These are phyloP conservation scores for Ophiostoma piceae DNA, from an alignment of 2,329 filamentous ascomycete species.

Conservation along the genomic window DNA sequence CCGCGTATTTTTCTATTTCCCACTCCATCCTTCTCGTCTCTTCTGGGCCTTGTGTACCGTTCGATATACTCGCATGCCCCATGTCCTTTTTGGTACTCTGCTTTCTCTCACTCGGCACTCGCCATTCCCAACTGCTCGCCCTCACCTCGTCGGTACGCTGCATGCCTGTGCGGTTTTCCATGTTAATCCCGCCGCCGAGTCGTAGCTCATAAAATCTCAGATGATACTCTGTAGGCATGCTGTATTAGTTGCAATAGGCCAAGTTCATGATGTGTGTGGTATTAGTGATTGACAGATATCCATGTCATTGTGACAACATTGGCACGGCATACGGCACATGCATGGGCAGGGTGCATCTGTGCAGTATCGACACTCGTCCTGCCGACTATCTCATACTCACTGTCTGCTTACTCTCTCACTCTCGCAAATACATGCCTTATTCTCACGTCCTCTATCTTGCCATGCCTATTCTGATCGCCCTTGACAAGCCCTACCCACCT, in stretches of 20 bases:
- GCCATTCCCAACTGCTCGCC: background rate
- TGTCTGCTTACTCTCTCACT: background rate
- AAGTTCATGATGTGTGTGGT: background rate
- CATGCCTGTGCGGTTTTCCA: background rate
- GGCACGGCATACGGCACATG: slow-evolving; percentile 5
- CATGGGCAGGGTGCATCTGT: background rate
- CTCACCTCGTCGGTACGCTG: background rate
- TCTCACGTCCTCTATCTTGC: background rate
- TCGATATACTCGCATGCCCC: no score
- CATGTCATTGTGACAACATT: background rate
- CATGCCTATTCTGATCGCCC: background rate
- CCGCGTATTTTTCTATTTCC: background rate
- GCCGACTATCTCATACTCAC: background rate
- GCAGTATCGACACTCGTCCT: background rate
- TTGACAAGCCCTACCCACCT: no score
- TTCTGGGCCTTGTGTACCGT: background rate
- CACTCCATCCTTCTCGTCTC: background rate
- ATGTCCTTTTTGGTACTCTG: background rate
- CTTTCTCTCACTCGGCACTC: background rate
- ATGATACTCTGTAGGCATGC: no score
- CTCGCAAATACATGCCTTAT: slow-evolving; percentile 7
- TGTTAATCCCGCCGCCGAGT: background rate
- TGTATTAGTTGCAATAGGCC: background rate
- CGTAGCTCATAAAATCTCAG: no score
- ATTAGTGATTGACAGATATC: background rate